Evolutionary conservation across 805 yeast genomes (phyloP), one percentile per base, ranked within the genome.

Genomic region (Metschnikowia henanensis): DNA sequence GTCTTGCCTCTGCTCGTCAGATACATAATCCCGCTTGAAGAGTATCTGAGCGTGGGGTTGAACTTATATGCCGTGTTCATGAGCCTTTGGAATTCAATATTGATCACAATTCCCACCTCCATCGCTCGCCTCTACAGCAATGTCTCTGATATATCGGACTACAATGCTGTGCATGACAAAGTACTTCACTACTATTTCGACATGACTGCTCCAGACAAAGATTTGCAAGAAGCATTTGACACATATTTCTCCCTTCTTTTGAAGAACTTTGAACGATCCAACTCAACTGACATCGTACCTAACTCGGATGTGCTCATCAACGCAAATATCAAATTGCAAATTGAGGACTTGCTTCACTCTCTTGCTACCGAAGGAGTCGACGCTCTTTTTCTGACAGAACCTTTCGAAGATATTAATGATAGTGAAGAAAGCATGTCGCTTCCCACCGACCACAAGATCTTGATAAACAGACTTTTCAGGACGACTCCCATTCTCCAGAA

Each of bases 61-160:
- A 25, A 39, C 3, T 46, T 55, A 8, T 56, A 58, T 35, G 43
- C 47, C 1, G 49, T 52, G 1, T 66, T 64, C 39, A 46, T 66
- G 37, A 45, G 48, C 15, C 35, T 65, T 4, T 65, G 69, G 66
- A 56, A 58, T 41, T 38, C 52, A 3, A 50, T 65, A 13, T 47
- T 62, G 16, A 41, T 35, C 38, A 48, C 41, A 33, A 45, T 30
- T 41, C 55, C 41, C 23, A 42, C 25, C 23, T 46, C 35, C 43
- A 53, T 47, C 43, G 66, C 59, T 21, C 56, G 59, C 12, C 45
- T 58, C 5, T 68, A 60, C 45, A 53, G 54, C 25, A 58, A 50
- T 23, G 51, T 59, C 33, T 53, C 58, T 35, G 62, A 57, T 32
- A 31, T 58, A 18, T 51, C 53, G 6, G 62, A 56, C 5, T 68